These are phyloP conservation scores for Wickerhamomyces xylosicus DNA, from an alignment of 805 yeast species.

Conservation along the genomic window DNA sequence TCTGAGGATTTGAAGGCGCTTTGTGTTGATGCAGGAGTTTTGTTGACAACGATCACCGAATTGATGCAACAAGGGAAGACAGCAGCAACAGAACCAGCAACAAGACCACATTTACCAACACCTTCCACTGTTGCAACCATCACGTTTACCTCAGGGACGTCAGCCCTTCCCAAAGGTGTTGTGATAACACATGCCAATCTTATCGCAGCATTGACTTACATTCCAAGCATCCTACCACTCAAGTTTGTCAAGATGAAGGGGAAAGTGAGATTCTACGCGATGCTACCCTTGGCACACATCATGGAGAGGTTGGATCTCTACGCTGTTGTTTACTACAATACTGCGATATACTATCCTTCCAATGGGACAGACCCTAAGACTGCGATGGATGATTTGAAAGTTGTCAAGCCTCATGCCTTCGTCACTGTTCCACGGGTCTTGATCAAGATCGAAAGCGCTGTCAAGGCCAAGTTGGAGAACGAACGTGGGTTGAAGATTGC, in stretches of 20 bases:
- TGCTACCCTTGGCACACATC: conserved; percentile 49
- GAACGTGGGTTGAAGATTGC: neutral
- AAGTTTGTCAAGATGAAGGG: conserved; percentile 15
- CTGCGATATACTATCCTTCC: conserved; percentile 30
- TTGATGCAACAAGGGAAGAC: too few species aligned
- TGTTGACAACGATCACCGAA: too few species aligned
- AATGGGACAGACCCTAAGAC: conserved; percentile 30
- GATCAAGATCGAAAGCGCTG: conserved; percentile 39
- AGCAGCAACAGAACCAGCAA: too few species aligned
- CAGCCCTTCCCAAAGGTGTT: conserved; percentile 59
- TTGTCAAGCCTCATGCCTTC: conserved; percentile 33
- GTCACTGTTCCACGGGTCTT: conserved; percentile 46
- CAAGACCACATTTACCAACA: conserved; percentile 27
- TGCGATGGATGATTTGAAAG: conserved; percentile 37
- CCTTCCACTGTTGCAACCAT: conserved; percentile 35
- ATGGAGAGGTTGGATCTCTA: conserved; percentile 23
- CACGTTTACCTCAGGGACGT: conserved; percentile 53
- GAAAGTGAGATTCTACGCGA: conserved; percentile 22
- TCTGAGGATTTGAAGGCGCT: neutral
- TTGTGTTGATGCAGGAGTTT: neutral
- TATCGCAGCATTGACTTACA: conserved; percentile 24
- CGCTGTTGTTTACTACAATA: conserved; percentile 22
- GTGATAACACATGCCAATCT: conserved; percentile 33
- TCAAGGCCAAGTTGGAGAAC: conserved; percentile 23
- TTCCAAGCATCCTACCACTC: conserved; percentile 2